Evolutionary conservation across 768 basidiomycete species (phyloP).

Genomic region (Lactarius akahatsu): DNA sequence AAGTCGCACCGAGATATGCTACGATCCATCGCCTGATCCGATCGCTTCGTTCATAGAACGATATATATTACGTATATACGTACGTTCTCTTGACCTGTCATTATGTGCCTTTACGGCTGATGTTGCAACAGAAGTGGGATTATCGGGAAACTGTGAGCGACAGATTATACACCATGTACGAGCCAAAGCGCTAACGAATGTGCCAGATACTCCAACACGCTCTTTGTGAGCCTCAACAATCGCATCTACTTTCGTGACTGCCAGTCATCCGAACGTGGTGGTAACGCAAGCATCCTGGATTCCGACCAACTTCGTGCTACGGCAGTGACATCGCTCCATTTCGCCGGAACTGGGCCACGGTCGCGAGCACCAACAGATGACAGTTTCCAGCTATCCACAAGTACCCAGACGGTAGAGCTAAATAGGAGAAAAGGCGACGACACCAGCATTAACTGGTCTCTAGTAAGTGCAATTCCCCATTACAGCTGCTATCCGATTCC

Average conservation of each 20-base stretch:
- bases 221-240: slow-evolving; percentile 1
- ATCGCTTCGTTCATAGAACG: neutral
- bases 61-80: neutral
- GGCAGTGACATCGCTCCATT: neutral
- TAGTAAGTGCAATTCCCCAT: neutral
- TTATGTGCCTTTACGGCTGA: neutral
- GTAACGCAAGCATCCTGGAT: neutral
- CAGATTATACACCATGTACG: neutral
- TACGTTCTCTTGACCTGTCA: neutral
- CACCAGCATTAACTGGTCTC: neutral
- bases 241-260: neutral
- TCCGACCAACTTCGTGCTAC: neutral
- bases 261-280: neutral
- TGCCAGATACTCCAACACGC: neutral
- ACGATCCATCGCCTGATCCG: neutral
- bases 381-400: neutral
- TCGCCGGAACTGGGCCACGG: neutral
- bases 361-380: neutral
- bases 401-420: neutral
- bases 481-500: neutral
- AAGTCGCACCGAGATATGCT: neutral
- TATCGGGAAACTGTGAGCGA: neutral
- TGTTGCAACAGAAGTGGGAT: neutral
- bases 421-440: neutral
- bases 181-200: neutral